Conservation (phyloP, 768 basidiomycete genomes). For the Termitomyces sp. region DNA sequence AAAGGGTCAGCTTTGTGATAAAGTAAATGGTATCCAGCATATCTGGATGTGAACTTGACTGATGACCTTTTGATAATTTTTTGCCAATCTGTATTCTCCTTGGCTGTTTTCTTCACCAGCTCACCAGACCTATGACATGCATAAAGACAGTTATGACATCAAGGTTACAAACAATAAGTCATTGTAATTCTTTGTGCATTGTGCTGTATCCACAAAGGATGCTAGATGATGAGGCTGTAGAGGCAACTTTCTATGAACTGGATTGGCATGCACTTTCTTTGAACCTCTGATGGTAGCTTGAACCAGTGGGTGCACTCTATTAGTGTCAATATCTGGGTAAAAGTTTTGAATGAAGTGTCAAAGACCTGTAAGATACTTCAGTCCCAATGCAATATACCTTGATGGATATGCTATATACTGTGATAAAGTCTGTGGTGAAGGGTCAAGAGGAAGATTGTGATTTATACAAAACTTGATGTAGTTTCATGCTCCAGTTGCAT, state of each 20-base stretch:
- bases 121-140: slow-evolving; percentile 17
- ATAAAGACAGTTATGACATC: slow-evolving; percentile 19
- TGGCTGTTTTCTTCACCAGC: slow-evolving; percentile 2
- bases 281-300: neutral
- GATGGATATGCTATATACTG: too few species aligned
- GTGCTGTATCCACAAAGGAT: neutral
- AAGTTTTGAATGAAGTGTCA: slow-evolving; percentile 11
- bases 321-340: neutral
- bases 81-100: slow-evolving; percentile 10
- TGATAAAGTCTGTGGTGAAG: too few species aligned
- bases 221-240: too few species aligned
- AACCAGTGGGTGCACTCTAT: neutral
- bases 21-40: slow-evolving; percentile 15
- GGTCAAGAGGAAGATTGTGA: too few species aligned
- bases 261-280: neutral
- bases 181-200: too few species aligned
- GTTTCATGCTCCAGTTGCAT: neutral
- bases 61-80: slow-evolving; percentile 1
- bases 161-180: neutral
- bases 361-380: slow-evolving; percentile 13
- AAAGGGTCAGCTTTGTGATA: slow-evolving; percentile 25
- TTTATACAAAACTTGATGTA: neutral
- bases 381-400: neutral
- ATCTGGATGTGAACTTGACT: slow-evolving; percentile 4
- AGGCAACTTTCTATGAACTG: too few species aligned